phyloP scores from a whole-genome alignment of 176 grass and related monocot species.

The Oryza officinalis region DNA sequence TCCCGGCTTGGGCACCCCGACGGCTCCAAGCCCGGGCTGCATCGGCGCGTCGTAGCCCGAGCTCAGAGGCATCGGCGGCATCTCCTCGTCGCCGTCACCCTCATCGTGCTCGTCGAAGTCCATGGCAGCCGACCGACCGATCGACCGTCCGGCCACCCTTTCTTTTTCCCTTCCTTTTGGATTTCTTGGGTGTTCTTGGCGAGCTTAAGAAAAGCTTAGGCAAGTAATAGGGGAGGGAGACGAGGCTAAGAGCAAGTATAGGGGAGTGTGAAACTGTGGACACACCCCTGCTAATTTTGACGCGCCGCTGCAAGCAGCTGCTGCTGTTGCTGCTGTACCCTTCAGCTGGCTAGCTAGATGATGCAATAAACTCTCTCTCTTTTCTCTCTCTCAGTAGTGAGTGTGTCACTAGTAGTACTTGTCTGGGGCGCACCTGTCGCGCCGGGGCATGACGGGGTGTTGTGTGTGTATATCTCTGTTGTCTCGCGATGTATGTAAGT shows the following conservation, averaged over 20 bases:
- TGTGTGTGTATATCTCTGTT: not conserved
- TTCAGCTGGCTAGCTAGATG: slow-evolving; percentile 29
- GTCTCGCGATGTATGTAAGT: not conserved
- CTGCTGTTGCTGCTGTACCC: slow-evolving; percentile 15
- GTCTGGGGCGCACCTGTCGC: slow-evolving; percentile 21
- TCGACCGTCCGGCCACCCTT: not conserved
- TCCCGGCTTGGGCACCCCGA: slow-evolving; percentile 15
- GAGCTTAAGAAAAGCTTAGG: slow-evolving; percentile 50
- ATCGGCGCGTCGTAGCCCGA: slow-evolving; percentile 49
- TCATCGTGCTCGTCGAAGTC: slow-evolving; percentile 69
- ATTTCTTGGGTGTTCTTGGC: slow-evolving; percentile 38
- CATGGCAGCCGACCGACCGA: slow-evolving; percentile 26
- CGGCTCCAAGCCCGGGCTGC: slow-evolving; percentile 3
- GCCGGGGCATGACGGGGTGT: not conserved
- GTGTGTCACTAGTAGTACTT: too few relatives aligned
- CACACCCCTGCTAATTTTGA: slow-evolving; percentile 52
- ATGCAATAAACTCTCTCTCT: slow-evolving; percentile 30
- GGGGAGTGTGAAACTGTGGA: slow-evolving; percentile 9
- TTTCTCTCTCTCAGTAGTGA: not conserved
- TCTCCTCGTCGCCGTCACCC: slow-evolving; percentile 55
- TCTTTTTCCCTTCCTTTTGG: not conserved
- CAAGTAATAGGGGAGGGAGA: slow-evolving; percentile 32
- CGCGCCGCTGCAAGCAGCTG: slow-evolving; percentile 39
- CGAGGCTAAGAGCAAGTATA: slow-evolving; percentile 30
- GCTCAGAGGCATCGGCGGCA: slow-evolving; percentile 51